Evolutionary conservation across 179 eudicot species (phyloP).

Genomic region (Patellifolia procumbens): DNA sequence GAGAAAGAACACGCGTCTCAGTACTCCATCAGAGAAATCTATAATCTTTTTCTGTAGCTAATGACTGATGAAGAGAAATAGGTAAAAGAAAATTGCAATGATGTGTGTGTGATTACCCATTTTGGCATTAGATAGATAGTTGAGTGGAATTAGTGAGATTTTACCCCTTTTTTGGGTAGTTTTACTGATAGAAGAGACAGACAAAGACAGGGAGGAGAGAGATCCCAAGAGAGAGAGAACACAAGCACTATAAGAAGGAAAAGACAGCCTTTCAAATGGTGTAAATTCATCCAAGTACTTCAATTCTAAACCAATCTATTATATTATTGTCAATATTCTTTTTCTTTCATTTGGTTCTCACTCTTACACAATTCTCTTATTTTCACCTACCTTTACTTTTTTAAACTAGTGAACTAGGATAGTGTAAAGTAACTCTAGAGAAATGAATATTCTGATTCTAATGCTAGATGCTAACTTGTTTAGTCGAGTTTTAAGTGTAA

Average conservation of each 20-base stretch:
- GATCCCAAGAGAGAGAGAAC: conserved; percentile 4
- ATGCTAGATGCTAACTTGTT: too few species aligned
- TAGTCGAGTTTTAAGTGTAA: too few species aligned
- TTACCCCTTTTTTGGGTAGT: neutral
- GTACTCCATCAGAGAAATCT: conserved; percentile 15
- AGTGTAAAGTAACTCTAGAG: too few species aligned
- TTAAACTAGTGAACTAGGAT: too few species aligned
- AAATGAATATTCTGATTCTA: too few species aligned
- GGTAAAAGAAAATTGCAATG: too few species aligned
- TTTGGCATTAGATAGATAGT: neutral
- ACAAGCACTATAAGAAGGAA: neutral
- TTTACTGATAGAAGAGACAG: conserved; percentile 10
- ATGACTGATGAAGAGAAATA: neutral
- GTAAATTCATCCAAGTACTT: conserved; percentile 20
- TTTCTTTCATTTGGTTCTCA: neutral
- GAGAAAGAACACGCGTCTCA: conserved; percentile 31
- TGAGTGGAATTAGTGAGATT: neutral
- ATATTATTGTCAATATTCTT: neutral
- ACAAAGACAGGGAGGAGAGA: neutral
- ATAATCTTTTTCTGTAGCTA: neutral
- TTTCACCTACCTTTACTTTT: neutral
- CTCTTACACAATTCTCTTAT: too few species aligned
- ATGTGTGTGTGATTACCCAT: neutral
- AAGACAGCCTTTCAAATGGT: conserved; percentile 21
- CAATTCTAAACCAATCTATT: conserved; percentile 8